Evolutionary conservation across 2,329 filamentous ascomycete genomes (phyloP).

Genomic region (Albifimbria verrucaria): DNA sequence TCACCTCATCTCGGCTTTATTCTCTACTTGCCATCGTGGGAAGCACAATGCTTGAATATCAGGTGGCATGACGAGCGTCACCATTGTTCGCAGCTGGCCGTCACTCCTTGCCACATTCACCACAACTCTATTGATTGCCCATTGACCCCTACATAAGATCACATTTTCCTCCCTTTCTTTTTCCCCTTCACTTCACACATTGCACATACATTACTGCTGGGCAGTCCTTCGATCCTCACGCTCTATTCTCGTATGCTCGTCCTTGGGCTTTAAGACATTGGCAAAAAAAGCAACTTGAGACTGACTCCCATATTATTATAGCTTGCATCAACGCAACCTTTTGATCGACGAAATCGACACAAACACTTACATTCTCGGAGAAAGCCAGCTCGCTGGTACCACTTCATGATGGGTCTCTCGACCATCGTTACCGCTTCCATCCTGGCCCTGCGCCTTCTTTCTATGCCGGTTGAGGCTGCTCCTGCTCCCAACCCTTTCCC

Average conservation of each 20-base stretch:
- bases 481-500: constrained; percentile 20
- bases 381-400: constrained; percentile 28
- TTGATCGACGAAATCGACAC: constrained; percentile 8
- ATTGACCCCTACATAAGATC: not conserved
- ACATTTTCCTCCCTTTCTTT: not conserved
- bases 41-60: not conserved
- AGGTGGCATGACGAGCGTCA: too few relatives aligned
- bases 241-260: too few relatives aligned
- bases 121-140: not conserved
- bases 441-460: constrained; percentile 40
- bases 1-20: constrained; percentile 1
- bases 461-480: constrained; percentile 28
- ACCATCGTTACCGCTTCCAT: constrained; percentile 38
- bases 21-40: not conserved
- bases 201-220: not conserved
- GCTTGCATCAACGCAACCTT: constrained; percentile 12
- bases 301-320: constrained; percentile 5
- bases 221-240: not conserved
- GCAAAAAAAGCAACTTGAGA: not conserved
- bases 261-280: too few relatives aligned
- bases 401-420: constrained; percentile 45
- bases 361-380: constrained; percentile 8
- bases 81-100: not conserved
- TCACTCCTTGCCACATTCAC: constrained; percentile 1
- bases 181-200: not conserved